Conservation (phyloP, 495 filamentous ascomycete species). For the Hyphodiscus hymeniophilus region DNA sequence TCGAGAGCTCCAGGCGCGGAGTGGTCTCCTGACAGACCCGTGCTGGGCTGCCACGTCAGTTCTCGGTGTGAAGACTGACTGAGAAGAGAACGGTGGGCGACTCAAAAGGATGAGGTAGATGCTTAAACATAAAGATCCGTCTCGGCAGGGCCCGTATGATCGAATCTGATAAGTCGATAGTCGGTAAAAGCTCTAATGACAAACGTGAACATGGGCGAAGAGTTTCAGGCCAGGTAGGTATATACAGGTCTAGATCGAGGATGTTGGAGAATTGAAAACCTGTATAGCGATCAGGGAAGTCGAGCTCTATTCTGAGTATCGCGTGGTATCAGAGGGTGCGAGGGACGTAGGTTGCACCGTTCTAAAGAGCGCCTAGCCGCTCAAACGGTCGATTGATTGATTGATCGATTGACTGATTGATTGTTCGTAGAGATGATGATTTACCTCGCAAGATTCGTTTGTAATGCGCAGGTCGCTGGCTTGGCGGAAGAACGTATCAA, state of each 20-base stretch:
- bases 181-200: neutral
- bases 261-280: conserved; percentile 11
- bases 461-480: conserved; percentile 5
- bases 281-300: conserved; percentile 20
- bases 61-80: too few relatives aligned
- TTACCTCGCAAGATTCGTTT: neutral
- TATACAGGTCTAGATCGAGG: conserved; percentile 1
- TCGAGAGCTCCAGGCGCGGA: too few relatives aligned
- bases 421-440: too few relatives aligned
- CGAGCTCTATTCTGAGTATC: conserved; percentile 12
- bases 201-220: conserved; percentile 13
- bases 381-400: conserved; percentile 20
- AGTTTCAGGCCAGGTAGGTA: conserved; percentile 16
- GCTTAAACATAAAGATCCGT: neutral
- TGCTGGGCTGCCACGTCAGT: neutral
- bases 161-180: too few relatives aligned
- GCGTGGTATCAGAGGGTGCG: conserved; percentile 3
- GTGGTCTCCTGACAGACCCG: neutral
- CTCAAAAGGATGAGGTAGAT: neutral
- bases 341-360: neutral
- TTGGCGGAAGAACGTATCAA: conserved; percentile 1
- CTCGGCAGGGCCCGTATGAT: too few relatives aligned
- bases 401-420: too few relatives aligned
- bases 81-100: neutral
- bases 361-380: conserved; percentile 10